Evolutionary conservation across 2,329 filamentous ascomycete species (phyloP).

Genomic region (Xylaria sp.): DNA sequence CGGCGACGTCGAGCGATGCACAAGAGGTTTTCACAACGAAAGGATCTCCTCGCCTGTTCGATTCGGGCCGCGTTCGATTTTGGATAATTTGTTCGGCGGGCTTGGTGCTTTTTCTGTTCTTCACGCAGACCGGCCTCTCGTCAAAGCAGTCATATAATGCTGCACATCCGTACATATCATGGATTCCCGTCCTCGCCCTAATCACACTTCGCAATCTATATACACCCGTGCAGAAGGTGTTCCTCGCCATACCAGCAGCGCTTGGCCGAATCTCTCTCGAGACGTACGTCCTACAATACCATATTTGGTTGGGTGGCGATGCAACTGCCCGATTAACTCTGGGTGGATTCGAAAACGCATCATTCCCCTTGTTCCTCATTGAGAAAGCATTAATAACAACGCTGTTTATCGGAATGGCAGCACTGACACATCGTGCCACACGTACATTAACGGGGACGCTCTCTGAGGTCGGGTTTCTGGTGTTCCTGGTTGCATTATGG

Average conservation of each 20-base stretch:
- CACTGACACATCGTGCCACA: slow-evolving; percentile 42
- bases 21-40: slow-evolving; percentile 37
- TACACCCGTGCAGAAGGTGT: slow-evolving; percentile 53
- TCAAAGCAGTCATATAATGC: slow-evolving; percentile 58
- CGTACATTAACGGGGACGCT: slow-evolving; percentile 39
- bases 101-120: slow-evolving; percentile 51
- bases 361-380: slow-evolving; percentile 38
- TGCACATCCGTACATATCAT: slow-evolving; percentile 64
- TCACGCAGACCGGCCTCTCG: slow-evolving; percentile 44
- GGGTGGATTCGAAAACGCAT: slow-evolving; percentile 39
- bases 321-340: slow-evolving; percentile 60
- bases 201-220: slow-evolving; percentile 63
- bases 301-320: slow-evolving; percentile 71
- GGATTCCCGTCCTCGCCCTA: slow-evolving; percentile 64
- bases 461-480: slow-evolving; percentile 36
- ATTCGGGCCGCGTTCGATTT: slow-evolving; percentile 25
- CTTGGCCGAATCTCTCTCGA: slow-evolving; percentile 68
- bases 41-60: slow-evolving; percentile 26
- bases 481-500: slow-evolving; percentile 42
- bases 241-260: slow-evolving; percentile 62
- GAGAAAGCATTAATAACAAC: slow-evolving; percentile 45
- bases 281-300: slow-evolving; percentile 69
- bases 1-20: slow-evolving; percentile 42
- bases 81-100: slow-evolving; percentile 42
- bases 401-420: slow-evolving; percentile 45